Percentiles rank a stretch among this genome's conserved stretches.
Evolutionary conservation across 768 basidiomycete genomes (phyloP).

Genomic region (Pisolithus sp.): DNA sequence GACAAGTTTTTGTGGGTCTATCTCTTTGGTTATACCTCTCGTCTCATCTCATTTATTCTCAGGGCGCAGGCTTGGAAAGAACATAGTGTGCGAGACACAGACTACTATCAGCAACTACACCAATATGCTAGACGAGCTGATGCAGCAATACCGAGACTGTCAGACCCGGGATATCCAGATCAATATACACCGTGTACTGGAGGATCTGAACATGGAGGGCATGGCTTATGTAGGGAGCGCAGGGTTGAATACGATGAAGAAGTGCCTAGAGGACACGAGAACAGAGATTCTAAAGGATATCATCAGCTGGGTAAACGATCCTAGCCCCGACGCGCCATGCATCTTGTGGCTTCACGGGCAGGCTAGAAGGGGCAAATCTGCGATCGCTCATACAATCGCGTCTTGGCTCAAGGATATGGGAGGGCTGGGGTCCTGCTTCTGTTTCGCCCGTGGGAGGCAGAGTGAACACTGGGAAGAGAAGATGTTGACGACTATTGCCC

Average conservation of each 20-base stretch:
- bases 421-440: not conserved
- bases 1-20: not conserved
- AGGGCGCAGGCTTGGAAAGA: not conserved
- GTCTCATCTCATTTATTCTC: not conserved
- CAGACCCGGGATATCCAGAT: not conserved
- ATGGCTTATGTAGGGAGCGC: not conserved
- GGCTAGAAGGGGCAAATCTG: not conserved
- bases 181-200: not conserved
- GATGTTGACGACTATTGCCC: not conserved
- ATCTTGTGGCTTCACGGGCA: not conserved
- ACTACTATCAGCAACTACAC: not conserved
- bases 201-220: not conserved
- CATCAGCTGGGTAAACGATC: not conserved
- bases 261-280: not conserved
- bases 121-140: not conserved
- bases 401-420: not conserved
- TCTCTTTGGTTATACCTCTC: not conserved
- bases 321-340: not conserved
- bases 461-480: not conserved
- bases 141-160: not conserved
- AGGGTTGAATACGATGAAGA: not conserved
- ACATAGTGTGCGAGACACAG: not conserved
- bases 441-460: not conserved
- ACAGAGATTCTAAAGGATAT: not conserved
- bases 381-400: conserved; percentile 1